Evolutionary conservation across 441 rosid genomes (phyloP), one percentile per base, ranked within the genome.

Genomic region (Erodium trifolium): DNA sequence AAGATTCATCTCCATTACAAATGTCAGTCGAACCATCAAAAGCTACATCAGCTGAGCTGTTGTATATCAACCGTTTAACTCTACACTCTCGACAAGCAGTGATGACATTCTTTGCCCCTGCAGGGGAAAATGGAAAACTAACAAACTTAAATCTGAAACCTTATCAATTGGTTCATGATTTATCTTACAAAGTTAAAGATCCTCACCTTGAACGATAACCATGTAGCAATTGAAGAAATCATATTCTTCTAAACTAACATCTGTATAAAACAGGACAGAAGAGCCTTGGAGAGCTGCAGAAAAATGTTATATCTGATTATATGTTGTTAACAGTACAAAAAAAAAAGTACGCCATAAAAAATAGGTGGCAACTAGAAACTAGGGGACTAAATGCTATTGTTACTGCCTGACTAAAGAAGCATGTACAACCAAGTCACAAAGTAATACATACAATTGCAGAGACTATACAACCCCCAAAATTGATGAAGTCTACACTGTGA

Each of bases 101-200:
- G 72, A 89, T 84, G 70, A 91, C 90, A 76, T 91, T 91, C 71
- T 87, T 86, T 35, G 94, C 81, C 70, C 98, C 98, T 93, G 76
- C 71, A 64, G 4, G 16, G 67, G 71, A 72, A 18, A 5, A 31
- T 13, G 65, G 19, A 35, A 53, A 13, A 63, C 12, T 29, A 64
- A 3, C 65, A 68, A 67, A 45, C 59, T 51, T 51, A 51, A 51
- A 51, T 51, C 59, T 51, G 17, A 14, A 51, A 51, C 16, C 59
- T 14, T 51, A 2, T 13, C 43, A 31, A 27, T 27, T 65, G 11
- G 23, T 3, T 49, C 16, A 18, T n/a, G 0, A 12, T n/a, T 13
- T 6, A 51, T 13, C 5, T 12, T 6, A 41, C 68, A 1, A 68
- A 11, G 13, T 2, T 8, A 34, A 39, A 19, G 62, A 51, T 16